Evolutionary conservation across 805 yeast species (phyloP).

Genomic region (Candida sphagnicola): DNA sequence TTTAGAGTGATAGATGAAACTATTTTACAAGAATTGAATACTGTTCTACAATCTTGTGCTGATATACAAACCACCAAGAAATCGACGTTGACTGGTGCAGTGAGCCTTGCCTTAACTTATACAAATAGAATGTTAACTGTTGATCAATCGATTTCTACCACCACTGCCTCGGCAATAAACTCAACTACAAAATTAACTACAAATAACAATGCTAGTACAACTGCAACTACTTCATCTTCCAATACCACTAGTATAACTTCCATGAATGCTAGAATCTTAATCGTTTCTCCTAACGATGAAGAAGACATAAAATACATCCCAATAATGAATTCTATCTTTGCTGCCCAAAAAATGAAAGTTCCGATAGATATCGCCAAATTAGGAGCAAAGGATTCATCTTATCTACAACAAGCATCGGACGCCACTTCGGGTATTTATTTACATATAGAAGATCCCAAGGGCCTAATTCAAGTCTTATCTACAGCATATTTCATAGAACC

Average conservation of each 20-base stretch:
- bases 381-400: slow-evolving; percentile 60
- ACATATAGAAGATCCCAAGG: slow-evolving; percentile 61
- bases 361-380: slow-evolving; percentile 90
- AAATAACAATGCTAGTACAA: slow-evolving; percentile 9
- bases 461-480: slow-evolving; percentile 74
- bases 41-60: slow-evolving; percentile 3
- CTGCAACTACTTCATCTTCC: slow-evolving; percentile 12
- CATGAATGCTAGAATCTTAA: slow-evolving; percentile 35
- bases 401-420: slow-evolving; percentile 93
- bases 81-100: slow-evolving; percentile 62
- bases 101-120: slow-evolving; percentile 77
- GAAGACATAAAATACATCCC: slow-evolving; percentile 82
- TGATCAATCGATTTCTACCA: slow-evolving; percentile 42
- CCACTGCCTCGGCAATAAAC: slow-evolving; percentile 40
- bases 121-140: slow-evolving; percentile 62
- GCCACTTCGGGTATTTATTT: slow-evolving; percentile 90
- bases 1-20: slow-evolving; percentile 76
- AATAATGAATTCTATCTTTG: slow-evolving; percentile 92
- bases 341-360: slow-evolving; percentile 88
- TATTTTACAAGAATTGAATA: slow-evolving; percentile 56
- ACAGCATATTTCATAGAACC: slow-evolving; percentile 90
- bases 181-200: slow-evolving; percentile 28
- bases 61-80: slow-evolving; percentile 41
- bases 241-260: slow-evolving; percentile 17
- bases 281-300: slow-evolving; percentile 73